A percentile compares a stretch with the other conserved stretches of the same genome.
phyloP scores from a whole-genome alignment of 331 rosid species.

The Stylosanthes scabra region DNA sequence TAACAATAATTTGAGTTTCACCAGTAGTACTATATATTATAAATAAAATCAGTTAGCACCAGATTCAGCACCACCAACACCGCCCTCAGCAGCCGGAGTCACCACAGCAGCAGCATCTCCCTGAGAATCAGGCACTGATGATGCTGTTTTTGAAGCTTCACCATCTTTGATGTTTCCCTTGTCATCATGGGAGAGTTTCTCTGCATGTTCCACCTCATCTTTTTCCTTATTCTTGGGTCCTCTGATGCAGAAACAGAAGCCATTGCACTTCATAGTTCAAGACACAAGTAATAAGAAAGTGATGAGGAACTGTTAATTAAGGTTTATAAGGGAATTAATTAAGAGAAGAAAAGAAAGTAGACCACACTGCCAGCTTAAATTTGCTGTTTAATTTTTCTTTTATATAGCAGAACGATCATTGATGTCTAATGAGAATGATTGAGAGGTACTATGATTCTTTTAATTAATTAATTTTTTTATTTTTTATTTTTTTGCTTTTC shows the following conservation, averaged over 20 bases:
- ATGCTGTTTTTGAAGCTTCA: slow-evolving; percentile 30
- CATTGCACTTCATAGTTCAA: slow-evolving; percentile 55
- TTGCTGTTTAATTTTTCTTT: slow-evolving; percentile 10
- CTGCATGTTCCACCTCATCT: slow-evolving; percentile 32
- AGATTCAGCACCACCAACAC: slow-evolving; percentile 36
- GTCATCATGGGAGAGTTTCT: slow-evolving; percentile 37
- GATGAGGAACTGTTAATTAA: neutral
- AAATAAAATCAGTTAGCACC: slow-evolving; percentile 7
- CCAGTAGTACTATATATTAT: too few species aligned
- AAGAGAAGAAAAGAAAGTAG: neutral
- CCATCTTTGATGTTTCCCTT: slow-evolving; percentile 35
- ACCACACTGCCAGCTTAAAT: slow-evolving; percentile 8
- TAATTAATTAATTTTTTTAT: neutral
- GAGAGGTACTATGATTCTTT: slow-evolving; percentile 15
- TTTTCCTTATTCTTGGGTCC: slow-evolving; percentile 43
- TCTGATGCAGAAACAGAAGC: slow-evolving; percentile 63
- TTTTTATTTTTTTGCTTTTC: slow-evolving; percentile 24
- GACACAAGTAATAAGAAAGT: neutral
- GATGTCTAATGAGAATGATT: slow-evolving; percentile 9
- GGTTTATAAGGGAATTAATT: neutral
- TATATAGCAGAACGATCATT: slow-evolving; percentile 13
- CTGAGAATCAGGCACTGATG: slow-evolving; percentile 17
- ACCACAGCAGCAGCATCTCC: slow-evolving; percentile 43
- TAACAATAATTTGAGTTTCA: neutral
- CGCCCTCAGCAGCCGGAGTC: slow-evolving; percentile 32